These are phyloP conservation scores for Candida sakaeoensis DNA, from an alignment of 805 yeast genomes.

Conservation along the genomic window DNA sequence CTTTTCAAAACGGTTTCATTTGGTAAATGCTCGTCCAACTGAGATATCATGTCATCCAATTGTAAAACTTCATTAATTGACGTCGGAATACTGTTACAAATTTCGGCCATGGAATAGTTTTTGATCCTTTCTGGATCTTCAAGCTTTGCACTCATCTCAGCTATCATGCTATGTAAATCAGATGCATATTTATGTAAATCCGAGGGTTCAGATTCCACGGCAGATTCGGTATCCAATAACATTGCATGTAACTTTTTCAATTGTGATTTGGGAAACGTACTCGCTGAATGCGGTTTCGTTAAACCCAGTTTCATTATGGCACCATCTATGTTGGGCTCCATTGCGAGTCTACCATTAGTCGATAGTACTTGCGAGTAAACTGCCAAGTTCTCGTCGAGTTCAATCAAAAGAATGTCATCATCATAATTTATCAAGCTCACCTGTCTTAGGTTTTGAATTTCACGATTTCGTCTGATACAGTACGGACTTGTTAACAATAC, in stretches of 20 bases:
- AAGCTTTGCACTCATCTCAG: not conserved
- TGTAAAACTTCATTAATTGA: slow-evolving; percentile 24
- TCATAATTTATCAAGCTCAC: slow-evolving; percentile 9
- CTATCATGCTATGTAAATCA: not conserved
- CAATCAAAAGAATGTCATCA: slow-evolving; percentile 1
- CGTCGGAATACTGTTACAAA: slow-evolving; percentile 21
- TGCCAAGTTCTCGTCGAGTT: slow-evolving; percentile 4
- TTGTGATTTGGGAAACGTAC: not conserved
- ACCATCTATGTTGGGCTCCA: too few species aligned
- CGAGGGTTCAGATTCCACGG: not conserved
- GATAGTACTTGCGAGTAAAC: not conserved
- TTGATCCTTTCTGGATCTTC: not conserved
- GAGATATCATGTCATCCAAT: slow-evolving; percentile 38
- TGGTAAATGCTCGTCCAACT: slow-evolving; percentile 18
- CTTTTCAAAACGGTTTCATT: not conserved
- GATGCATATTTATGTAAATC: slow-evolving; percentile 1
- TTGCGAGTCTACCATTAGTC: not conserved
- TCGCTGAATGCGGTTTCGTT: too few species aligned
- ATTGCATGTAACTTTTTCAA: not conserved
- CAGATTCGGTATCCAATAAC: too few species aligned
- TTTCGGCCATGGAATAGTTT: slow-evolving; percentile 17
- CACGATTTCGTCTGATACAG: slow-evolving; percentile 13
- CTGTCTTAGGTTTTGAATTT: slow-evolving; percentile 12
- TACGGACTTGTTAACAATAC: slow-evolving; percentile 31
- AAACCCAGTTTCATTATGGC: too few species aligned